Evolutionary conservation across 1,284 basidiomycete species (phyloP), one percentile per base, ranked within the genome.

Genomic region (Calocybe gambosa): DNA sequence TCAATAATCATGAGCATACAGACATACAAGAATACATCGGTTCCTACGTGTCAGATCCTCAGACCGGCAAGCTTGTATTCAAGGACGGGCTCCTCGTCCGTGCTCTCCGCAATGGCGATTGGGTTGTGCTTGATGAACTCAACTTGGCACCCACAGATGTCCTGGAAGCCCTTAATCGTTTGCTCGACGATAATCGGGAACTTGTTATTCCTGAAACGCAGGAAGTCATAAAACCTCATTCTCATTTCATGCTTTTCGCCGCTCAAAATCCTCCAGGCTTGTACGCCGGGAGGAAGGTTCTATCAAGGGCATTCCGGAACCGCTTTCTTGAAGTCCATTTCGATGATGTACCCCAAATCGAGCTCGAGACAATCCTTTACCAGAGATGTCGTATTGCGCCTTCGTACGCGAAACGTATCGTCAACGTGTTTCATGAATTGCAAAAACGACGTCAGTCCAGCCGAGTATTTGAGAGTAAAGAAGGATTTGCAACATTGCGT

Each of bases 1-100:
- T 99, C 77, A 99, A 99, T 71, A 99, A 99, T 60, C 96, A 99
- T 69, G 96, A 99, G 59, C 96, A 99, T 62, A 99, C 96, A 3
- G 96, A 99, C 64, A 94, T 95, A 42, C 96, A 99, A 61, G 96
- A 99, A 62, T 99, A 99, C 61, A 77, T 99, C 42, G 96, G 96
- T 5, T 94, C 93, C 0, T 99, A 99, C 60, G 83, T 95, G 12
- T 94, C 95, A 1, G 94, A 99, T 64, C 82, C 93, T 4, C 65
- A 80, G 19, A 92, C 92, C 0, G 96, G 96, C 18, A 95, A 93
- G 63, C 78, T 99, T 13, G 82, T 89, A 10, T 99, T 96, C 69
- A 88, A 89, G 56, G 96, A 99, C 62, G 96, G 96, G 4, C 70
- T 97, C 1, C 78, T 99, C 25, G 93, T 99, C 28, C 89, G 88